phyloP scores from a whole-genome alignment of 1,139 yeast genomes.

The Pichia sorboxylosa region DNA sequence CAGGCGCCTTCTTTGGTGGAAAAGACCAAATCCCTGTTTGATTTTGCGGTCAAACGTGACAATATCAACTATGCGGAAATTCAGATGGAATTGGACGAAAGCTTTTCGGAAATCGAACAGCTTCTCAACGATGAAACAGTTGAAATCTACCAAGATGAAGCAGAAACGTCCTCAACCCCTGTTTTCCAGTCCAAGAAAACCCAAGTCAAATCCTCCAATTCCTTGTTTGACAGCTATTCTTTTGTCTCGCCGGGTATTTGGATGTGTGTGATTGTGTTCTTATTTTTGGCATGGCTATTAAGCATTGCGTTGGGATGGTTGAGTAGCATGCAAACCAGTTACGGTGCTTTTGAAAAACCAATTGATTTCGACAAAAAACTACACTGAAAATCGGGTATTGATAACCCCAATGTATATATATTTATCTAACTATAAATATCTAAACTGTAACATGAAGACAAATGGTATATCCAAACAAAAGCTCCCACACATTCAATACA shows the following conservation, averaged over 20 bases:
- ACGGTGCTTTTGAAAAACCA: conserved; percentile 62
- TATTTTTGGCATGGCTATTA: conserved; percentile 40
- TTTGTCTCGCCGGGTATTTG: conserved; percentile 57
- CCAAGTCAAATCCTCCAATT: conserved; percentile 14
- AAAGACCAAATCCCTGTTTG: neutral
- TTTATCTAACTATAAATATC: neutral
- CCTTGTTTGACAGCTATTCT: conserved; percentile 36
- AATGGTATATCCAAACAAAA: neutral
- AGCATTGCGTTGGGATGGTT: conserved; percentile 51
- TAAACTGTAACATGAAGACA: neutral
- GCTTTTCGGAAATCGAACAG: conserved; percentile 21
- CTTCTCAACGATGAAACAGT: conserved; percentile 13
- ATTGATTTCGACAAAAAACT: conserved; percentile 52
- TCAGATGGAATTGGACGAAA: conserved; percentile 19
- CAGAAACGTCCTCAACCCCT: neutral
- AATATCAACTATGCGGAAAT: conserved; percentile 17
- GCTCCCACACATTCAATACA: conserved; percentile 36
- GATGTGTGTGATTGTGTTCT: conserved; percentile 50
- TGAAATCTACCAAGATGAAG: neutral
- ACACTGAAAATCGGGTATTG: conserved; percentile 28
- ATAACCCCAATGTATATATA: neutral
- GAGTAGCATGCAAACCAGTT: conserved; percentile 49
- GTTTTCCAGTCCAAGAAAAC: neutral
- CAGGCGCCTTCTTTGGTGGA: conserved; percentile 3
- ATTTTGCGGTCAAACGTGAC: conserved; percentile 4